Conservation (phyloP, 371 early-diverging fungal species). For the Batrachochytrium dendrobatidis region DNA sequence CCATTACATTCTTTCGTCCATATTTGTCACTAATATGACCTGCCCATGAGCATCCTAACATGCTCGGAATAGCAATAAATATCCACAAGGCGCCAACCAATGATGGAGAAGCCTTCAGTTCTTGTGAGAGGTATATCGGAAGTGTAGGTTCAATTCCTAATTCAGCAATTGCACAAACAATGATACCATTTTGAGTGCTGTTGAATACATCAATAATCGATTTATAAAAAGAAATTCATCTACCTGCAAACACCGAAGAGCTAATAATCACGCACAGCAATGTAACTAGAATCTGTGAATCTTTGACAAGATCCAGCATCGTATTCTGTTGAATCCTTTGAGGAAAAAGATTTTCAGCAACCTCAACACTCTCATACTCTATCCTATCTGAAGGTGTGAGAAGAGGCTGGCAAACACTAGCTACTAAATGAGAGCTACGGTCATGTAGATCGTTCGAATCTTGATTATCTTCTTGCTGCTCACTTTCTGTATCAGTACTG, state of each 20-base stretch:
- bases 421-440: neutral
- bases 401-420: no score
- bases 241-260: conserved; percentile 5
- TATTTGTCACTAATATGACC: conserved; percentile 10
- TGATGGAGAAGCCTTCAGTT: conserved; percentile 1
- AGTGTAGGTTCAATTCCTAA: conserved; percentile 17
- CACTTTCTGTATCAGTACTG: no score
- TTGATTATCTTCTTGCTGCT: no score
- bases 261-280: neutral
- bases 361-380: no score
- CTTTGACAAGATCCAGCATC: neutral
- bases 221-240: no score
- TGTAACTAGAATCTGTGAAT: neutral
- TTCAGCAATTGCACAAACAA: no score
- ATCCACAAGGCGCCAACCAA: conserved; percentile 11
- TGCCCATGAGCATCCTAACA: conserved; percentile 4
- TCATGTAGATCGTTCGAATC: neutral
- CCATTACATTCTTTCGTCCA: conserved; percentile 9
- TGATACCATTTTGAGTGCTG: no score
- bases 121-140: conserved; percentile 7
- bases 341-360: no score
- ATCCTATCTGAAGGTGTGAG: no score
- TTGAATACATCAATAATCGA: no score
- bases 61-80: conserved; percentile 9
- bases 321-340: neutral